These are phyloP conservation scores for Spathaspora girioi DNA, from an alignment of 805 yeast species.

Conservation along the genomic window DNA sequence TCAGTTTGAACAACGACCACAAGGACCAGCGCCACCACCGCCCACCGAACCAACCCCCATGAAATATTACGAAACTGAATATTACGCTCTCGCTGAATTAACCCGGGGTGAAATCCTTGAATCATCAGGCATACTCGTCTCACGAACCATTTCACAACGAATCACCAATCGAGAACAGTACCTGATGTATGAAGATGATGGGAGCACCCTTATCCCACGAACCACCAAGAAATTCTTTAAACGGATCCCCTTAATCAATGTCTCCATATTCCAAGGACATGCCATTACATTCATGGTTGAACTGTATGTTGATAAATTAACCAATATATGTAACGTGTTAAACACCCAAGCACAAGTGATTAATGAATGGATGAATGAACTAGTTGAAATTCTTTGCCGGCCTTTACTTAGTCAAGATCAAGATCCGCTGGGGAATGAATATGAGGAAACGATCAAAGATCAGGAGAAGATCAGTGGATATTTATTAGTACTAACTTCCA, in stretches of 20 bases:
- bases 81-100: slow-evolving; percentile 33
- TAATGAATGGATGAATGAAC: slow-evolving; percentile 48
- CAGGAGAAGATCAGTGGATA: slow-evolving; percentile 69
- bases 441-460: slow-evolving; percentile 64
- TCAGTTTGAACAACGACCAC: slow-evolving; percentile 6
- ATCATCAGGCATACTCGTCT: slow-evolving; percentile 26
- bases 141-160: slow-evolving; percentile 19
- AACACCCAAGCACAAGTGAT: slow-evolving; percentile 50
- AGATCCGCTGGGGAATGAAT: slow-evolving; percentile 71
- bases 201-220: slow-evolving; percentile 27
- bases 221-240: slow-evolving; percentile 29
- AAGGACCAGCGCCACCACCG: neutral
- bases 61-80: slow-evolving; percentile 25
- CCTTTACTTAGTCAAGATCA: slow-evolving; percentile 47
- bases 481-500: slow-evolving; percentile 45
- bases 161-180: slow-evolving; percentile 16
- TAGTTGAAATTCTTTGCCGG: slow-evolving; percentile 41
- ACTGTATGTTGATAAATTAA: slow-evolving; percentile 17
- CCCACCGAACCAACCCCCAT: slow-evolving; percentile 7
- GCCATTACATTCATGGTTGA: slow-evolving; percentile 18
- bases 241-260: slow-evolving; percentile 24
- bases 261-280: slow-evolving; percentile 11
- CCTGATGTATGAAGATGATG: slow-evolving; percentile 24
- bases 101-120: slow-evolving; percentile 29
- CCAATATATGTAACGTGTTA: slow-evolving; percentile 27